A percentile compares a stretch with the other conserved stretches of the same genome.
Conservation (phyloP, 2,329 filamentous ascomycete genomes). For the Fusarium drepaniforme region DNA sequence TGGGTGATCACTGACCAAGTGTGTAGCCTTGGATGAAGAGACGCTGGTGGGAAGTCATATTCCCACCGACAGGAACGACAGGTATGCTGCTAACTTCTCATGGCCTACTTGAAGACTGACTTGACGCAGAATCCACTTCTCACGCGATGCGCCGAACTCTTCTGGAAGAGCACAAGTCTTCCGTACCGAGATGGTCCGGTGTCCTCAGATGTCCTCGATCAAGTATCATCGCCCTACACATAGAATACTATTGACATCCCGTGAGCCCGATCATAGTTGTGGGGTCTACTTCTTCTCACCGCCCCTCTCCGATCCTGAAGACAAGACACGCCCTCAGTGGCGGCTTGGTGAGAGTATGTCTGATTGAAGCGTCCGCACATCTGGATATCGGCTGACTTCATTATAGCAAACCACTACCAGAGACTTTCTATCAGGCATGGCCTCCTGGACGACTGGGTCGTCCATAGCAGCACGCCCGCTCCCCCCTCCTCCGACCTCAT, state of each 20-base stretch:
- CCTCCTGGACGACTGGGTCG: slow-evolving; percentile 46
- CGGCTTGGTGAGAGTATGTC: slow-evolving; percentile 52
- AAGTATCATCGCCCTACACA: slow-evolving; percentile 58
- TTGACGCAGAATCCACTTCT: slow-evolving; percentile 32
- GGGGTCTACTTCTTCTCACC: slow-evolving; percentile 56
- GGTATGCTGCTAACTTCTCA: slow-evolving; percentile 45
- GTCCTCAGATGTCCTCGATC: slow-evolving; percentile 59
- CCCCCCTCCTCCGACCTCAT: slow-evolving; percentile 54
- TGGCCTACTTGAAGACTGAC: neutral
- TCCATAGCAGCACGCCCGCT: slow-evolving; percentile 58
- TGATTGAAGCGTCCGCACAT: neutral
- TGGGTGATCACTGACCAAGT: slow-evolving; percentile 9
- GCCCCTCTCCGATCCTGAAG: slow-evolving; percentile 42
- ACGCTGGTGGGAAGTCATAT: slow-evolving; percentile 56
- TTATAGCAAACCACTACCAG: slow-evolving; percentile 49
- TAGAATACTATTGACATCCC: slow-evolving; percentile 58
- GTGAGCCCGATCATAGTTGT: slow-evolving; percentile 46
- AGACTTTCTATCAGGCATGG: slow-evolving; percentile 46
- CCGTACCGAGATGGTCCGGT: slow-evolving; percentile 52
- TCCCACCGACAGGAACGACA: slow-evolving; percentile 56
- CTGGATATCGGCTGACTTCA: neutral
- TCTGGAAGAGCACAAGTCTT: slow-evolving; percentile 37
- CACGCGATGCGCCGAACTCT: slow-evolving; percentile 30
- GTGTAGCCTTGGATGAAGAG: slow-evolving; percentile 50
- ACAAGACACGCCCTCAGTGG: slow-evolving; percentile 51